Conservation (phyloP, 1,284 basidiomycete genomes). For the Schizophyllum commune region DNA sequence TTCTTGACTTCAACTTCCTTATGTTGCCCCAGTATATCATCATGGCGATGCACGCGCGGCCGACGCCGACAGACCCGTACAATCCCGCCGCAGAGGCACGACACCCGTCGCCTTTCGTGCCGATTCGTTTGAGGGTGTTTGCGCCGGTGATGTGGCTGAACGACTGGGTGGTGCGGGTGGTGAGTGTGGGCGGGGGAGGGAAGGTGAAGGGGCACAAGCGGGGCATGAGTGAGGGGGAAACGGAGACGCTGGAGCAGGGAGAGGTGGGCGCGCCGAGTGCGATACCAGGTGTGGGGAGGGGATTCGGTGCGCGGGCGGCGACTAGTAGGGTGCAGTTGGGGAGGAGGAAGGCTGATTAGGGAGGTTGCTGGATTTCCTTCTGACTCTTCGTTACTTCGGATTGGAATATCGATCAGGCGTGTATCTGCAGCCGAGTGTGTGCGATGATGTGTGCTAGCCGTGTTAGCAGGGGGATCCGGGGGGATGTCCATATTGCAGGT, state of each 20-base stretch:
- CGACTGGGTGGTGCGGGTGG: constrained; percentile 54
- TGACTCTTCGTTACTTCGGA: too few relatives aligned
- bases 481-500: neutral
- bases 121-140: constrained; percentile 73
- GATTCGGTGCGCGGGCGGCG: constrained; percentile 14
- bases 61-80: constrained; percentile 62
- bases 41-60: constrained; percentile 66
- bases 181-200: constrained; percentile 45
- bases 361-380: neutral
- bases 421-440: too few relatives aligned
- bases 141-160: constrained; percentile 67
- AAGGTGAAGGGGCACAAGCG: neutral
- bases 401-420: too few relatives aligned
- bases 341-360: neutral
- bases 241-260: constrained; percentile 5
- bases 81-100: constrained; percentile 45
- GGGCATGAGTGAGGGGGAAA: neutral
- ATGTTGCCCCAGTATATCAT: constrained; percentile 54
- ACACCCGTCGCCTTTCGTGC: constrained; percentile 67
- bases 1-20: neutral
- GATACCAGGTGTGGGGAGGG: constrained; percentile 43
- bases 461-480: too few relatives aligned
- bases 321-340: neutral
- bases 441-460: too few relatives aligned
- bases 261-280: constrained; percentile 24